phyloP scores from a whole-genome alignment of 2,329 filamentous ascomycete species.

The Decorospora gaudefroyi region DNA sequence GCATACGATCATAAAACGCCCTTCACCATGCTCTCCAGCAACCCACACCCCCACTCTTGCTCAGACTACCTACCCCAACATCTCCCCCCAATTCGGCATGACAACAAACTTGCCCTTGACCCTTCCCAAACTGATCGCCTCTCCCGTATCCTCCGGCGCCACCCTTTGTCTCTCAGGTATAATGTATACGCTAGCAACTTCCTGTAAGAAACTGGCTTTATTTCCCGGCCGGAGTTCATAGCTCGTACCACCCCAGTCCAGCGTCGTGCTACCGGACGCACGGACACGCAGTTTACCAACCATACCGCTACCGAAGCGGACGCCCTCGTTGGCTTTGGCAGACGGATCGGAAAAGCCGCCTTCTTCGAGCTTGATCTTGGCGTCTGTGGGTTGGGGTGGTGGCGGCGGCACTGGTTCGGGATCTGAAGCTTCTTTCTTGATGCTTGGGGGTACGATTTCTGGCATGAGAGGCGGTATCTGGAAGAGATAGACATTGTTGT shows the following conservation, averaged over 20 bases:
- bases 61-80: slow-evolving; percentile 46
- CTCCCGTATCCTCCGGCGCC: slow-evolving; percentile 45
- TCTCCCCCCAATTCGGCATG: slow-evolving; percentile 63
- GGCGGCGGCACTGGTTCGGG: slow-evolving; percentile 13
- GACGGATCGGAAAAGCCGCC: slow-evolving; percentile 27
- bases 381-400: slow-evolving; percentile 24
- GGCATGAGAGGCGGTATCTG: slow-evolving; percentile 68
- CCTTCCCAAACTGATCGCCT: slow-evolving; percentile 62
- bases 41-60: background rate
- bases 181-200: slow-evolving; percentile 54
- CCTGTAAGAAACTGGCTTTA: slow-evolving; percentile 63
- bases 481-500: slow-evolving; percentile 64
- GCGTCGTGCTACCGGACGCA: slow-evolving; percentile 62
- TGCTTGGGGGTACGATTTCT: slow-evolving; percentile 53
- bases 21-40: background rate
- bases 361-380: slow-evolving; percentile 42
- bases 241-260: slow-evolving; percentile 66
- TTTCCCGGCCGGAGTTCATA: slow-evolving; percentile 63
- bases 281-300: slow-evolving; percentile 67
- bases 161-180: slow-evolving; percentile 44
- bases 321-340: slow-evolving; percentile 21
- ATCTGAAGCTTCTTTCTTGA: slow-evolving; percentile 39
- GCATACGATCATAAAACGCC: background rate
- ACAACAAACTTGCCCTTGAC: slow-evolving; percentile 68
- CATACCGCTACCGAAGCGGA: slow-evolving; percentile 56